Conservation (phyloP, 1,139 yeast genomes). For the Suhomyces chickasaworum region DNA sequence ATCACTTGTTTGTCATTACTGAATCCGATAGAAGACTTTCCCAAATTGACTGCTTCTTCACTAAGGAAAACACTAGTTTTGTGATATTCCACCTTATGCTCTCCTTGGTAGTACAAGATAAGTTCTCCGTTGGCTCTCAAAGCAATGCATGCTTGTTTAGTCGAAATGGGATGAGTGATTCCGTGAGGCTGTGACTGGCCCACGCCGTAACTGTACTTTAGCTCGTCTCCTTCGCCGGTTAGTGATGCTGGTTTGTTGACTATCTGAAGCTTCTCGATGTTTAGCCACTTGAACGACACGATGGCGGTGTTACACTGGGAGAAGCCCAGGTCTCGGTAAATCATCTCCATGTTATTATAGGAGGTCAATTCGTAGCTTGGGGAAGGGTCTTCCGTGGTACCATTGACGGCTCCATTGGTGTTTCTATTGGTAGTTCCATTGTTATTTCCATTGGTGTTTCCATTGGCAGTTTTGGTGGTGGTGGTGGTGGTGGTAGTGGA, state of each 20-base stretch:
- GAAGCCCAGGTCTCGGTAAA: conserved; percentile 36
- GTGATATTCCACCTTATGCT: conserved; percentile 59
- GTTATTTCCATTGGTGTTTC: neutral
- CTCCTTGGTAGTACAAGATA: conserved; percentile 61
- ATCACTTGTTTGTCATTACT: conserved; percentile 51
- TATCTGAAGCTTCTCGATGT: conserved; percentile 63
- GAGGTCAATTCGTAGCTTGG: conserved; percentile 50
- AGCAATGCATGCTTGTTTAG: conserved; percentile 73
- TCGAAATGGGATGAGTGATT: conserved; percentile 65
- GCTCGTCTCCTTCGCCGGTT: conserved; percentile 21
- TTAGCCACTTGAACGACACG: conserved; percentile 68
- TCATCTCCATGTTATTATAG: conserved; percentile 50
- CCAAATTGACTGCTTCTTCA: conserved; percentile 27
- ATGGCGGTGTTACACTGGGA: conserved; percentile 23
- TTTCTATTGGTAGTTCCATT: no score
- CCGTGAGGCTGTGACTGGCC: conserved; percentile 62
- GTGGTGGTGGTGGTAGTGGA: neutral
- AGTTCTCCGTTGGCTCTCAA: conserved; percentile 66
- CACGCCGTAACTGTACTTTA: conserved; percentile 54
- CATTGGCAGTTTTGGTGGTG: neutral
- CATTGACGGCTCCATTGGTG: conserved; percentile 1
- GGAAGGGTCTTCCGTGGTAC: conserved; percentile 12
- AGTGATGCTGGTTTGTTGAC: conserved; percentile 53
- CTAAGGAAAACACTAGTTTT: conserved; percentile 30
- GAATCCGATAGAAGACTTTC: conserved; percentile 64